Percentiles rank a stretch among this genome's conserved stretches.
Evolutionary conservation across 2,329 filamentous ascomycete genomes (phyloP).

Genomic region (Pyrenochaeta sp.): DNA sequence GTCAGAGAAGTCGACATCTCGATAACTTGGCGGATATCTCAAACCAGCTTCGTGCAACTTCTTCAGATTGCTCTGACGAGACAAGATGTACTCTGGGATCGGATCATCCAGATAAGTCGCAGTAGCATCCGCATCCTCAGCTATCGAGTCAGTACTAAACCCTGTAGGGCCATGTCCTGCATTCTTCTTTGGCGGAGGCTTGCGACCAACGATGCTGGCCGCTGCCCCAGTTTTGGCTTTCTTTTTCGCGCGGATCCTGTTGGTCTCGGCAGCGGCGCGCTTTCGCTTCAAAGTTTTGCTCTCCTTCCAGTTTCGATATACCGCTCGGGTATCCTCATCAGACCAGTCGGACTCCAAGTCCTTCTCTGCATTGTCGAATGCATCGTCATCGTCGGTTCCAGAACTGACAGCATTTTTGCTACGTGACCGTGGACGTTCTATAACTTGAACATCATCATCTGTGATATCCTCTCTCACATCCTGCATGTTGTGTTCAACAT

Average conservation of each 20-base stretch:
- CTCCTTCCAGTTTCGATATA: constrained; percentile 72
- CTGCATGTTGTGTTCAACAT: not conserved
- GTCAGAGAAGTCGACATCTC: constrained; percentile 78
- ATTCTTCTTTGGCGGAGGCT: constrained; percentile 31
- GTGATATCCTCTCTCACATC: constrained; percentile 7
- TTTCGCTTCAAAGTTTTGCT: constrained; percentile 64
- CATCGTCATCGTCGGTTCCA: constrained; percentile 13
- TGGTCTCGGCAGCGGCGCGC: constrained; percentile 58
- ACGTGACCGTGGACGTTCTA: not conserved
- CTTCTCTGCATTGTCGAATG: constrained; percentile 10
- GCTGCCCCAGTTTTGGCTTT: constrained; percentile 56
- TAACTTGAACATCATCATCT: constrained; percentile 18
- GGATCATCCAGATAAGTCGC: constrained; percentile 65
- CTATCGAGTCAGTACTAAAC: constrained; percentile 32
- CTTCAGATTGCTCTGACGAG: constrained; percentile 76
- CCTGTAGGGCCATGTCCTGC: constrained; percentile 12
- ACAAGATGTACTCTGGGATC: constrained; percentile 76
- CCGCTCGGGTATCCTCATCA: constrained; percentile 63
- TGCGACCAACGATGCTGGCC: constrained; percentile 54
- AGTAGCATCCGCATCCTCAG: constrained; percentile 57
- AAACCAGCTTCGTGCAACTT: constrained; percentile 73
- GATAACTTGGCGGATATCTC: constrained; percentile 78
- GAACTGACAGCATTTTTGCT: constrained; percentile 6
- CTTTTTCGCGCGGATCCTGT: constrained; percentile 57
- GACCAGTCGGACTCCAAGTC: constrained; percentile 51